Evolutionary conservation across 345 rosid species (phyloP), one percentile per base, ranked within the genome.

Genomic region (Bruguiera gymnorhiza): DNA sequence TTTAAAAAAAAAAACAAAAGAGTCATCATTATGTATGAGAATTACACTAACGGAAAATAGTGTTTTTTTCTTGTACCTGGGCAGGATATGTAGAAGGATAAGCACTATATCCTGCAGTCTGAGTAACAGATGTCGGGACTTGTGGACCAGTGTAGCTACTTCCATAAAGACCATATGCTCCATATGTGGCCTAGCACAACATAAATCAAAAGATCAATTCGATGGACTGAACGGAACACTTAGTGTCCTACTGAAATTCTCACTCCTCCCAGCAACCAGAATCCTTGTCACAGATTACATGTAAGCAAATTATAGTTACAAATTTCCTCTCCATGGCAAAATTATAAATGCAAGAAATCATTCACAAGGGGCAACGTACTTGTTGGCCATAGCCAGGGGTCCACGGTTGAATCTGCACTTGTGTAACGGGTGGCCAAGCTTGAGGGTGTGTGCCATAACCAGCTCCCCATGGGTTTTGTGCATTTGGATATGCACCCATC

Each of bases 381-480:
- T 85, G 97, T 71, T 95, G 98, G 68, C 84, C 78, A 85, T 90
- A 95, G 65, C 84, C 87, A 18, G 97, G 88, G 71, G 86, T 78
- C 90, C 93, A 90, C 43, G 85, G 93, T 63, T 89, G 97, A 36
- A 73, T 69, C 69, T 86, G 97, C 70, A 88, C 82, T 57, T 85
- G 93, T 6, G 92, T 83, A 62, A 73, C 72, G 16, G 82, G 85
- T 6, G 97, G 98, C 98, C 98, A 96, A 75, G 88, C 72, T 81
- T 92, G 98, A 68, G 99, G 87, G 72, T 88, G 98, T 53, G 76
- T 77, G 64, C 85, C 90, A 71, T 90, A 92, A 67, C 89, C 84
- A 77, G 94, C 88, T 19, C 93, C 62, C 98, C 97, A 96, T 59
- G 87, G 97, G 72, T 85, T 78, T 68, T 86, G 98, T 16, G 88